phyloP scores from a whole-genome alignment of 2,329 filamentous ascomycete genomes.

The Pseudohalonectria lignicola region DNA sequence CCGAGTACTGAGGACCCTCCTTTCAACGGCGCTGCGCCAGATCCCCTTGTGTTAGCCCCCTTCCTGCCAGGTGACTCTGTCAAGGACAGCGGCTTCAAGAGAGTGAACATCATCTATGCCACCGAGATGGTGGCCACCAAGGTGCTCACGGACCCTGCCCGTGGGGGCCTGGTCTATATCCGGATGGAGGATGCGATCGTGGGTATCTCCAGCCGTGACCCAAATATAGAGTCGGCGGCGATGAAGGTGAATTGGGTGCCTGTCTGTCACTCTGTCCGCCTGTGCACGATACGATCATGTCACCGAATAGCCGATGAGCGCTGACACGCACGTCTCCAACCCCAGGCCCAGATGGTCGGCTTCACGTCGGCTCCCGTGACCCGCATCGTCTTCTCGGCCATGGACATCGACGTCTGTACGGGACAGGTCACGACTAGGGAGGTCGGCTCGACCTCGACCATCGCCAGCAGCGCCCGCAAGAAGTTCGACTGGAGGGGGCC shows the following conservation, averaged over 20 bases:
- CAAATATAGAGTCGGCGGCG: neutral
- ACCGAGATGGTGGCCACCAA: neutral
- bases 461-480: neutral
- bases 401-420: constrained; percentile 1
- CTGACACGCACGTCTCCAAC: neutral
- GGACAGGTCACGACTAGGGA: neutral
- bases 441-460: neutral
- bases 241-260: neutral
- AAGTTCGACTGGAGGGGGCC: neutral
- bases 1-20: no score
- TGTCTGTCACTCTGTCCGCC: no score
- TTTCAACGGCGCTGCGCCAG: neutral
- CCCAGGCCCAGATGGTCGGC: neutral
- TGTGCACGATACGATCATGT: no score
- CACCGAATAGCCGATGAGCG: no score
- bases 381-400: neutral
- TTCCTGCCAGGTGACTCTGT: neutral
- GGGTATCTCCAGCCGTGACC: neutral
- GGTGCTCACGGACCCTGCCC: neutral
- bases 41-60: neutral
- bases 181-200: neutral
- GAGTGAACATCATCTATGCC: neutral
- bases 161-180: neutral
- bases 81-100: neutral
- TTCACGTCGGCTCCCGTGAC: neutral